Base-by-base conservation (phyloP, 768 basidiomycete species). In the Suillus weaverae region DNA sequence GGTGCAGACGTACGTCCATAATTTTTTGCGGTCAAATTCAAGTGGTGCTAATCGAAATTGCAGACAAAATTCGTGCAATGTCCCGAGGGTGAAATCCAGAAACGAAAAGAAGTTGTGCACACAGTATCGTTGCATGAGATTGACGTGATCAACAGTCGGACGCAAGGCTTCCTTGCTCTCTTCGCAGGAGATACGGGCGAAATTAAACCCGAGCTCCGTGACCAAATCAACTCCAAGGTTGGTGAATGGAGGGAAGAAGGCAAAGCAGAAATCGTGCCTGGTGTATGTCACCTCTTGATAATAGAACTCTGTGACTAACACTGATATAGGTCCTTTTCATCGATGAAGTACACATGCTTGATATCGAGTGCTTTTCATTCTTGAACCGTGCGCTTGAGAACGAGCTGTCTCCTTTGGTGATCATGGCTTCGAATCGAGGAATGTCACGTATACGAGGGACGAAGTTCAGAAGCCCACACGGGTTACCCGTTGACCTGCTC, bases 311-410 rank as follows among this genome's bases (percentile, higher is more conserved):
- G 20, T 8, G 36, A 63, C 57, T 18, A 22, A 39, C 22, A 32
- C 4, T 30, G 20, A 22, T 46, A 14, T 70, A 96, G 94, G 94
- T 97, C n/a, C 82, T 97, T 14, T 98, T 98, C 82, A 97, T 98
- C 70, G 97, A 99, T 78, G 97, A 98, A 79, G 97, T 98, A 14
- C 97, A 99, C 83, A 99, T 99, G 97, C 89, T 99, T 69, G 97
- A 99, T 76, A 98, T 99, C 67, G 97, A 99, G 76, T 98, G 97
- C 74, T 99, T 99, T 83, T 97, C 96, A 8, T 99, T 96, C 85
- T 83, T 99, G 65, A 99, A 99, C 76, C 88, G 97, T 39, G 97
- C 97, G 2, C 83, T 99, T 56, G 97, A 99, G 75, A 89, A 89
- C 66, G 96, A 97, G 67, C 83, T 99, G 1, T 89, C 97, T 1